phyloP scores from a whole-genome alignment of 2,329 filamentous ascomycete species.

The Curvularia eragrostidis region DNA sequence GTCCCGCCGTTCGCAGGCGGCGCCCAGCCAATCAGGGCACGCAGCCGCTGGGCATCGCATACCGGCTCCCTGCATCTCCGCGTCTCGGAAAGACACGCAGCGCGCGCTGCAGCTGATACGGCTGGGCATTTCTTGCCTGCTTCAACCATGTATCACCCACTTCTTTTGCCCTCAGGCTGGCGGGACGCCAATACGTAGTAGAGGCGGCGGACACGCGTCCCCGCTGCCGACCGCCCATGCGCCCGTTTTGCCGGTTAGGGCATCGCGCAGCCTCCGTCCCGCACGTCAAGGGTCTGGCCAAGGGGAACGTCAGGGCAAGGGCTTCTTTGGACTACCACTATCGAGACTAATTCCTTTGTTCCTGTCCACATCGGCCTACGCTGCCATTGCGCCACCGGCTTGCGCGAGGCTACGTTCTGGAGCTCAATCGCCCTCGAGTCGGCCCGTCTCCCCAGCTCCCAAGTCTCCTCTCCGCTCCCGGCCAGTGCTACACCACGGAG shows the following conservation, averaged over 20 bases:
- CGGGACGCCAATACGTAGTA: constrained; percentile 22
- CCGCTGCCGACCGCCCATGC: constrained; percentile 13
- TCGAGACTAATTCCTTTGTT: not conserved
- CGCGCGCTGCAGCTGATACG: constrained; percentile 28
- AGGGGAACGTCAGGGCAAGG: not conserved
- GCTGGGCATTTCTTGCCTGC: constrained; percentile 31
- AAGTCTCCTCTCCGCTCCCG: constrained; percentile 16
- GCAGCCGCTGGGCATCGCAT: constrained; percentile 8
- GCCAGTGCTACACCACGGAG: constrained; percentile 22
- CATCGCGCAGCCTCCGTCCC: constrained; percentile 7
- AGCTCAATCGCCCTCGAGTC: constrained; percentile 8
- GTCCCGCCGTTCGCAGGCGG: constrained; percentile 16
- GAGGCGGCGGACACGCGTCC: constrained; percentile 17
- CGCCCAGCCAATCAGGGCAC: constrained; percentile 29
- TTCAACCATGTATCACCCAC: constrained; percentile 37
- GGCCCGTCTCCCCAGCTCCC: constrained; percentile 14
- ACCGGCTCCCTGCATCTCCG: constrained; percentile 23
- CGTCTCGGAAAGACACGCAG: constrained; percentile 32
- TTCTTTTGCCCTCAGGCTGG: constrained; percentile 17
- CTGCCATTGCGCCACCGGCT: not conserved
- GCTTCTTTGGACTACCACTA: constrained; percentile 8
- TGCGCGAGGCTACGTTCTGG: constrained; percentile 2
- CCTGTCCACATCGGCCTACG: not conserved
- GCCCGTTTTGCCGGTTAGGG: constrained; percentile 14
- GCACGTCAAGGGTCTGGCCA: constrained; percentile 3